Conservation (phyloP, 306 rosid species). For the Ammopiptanthus mongolicus region DNA sequence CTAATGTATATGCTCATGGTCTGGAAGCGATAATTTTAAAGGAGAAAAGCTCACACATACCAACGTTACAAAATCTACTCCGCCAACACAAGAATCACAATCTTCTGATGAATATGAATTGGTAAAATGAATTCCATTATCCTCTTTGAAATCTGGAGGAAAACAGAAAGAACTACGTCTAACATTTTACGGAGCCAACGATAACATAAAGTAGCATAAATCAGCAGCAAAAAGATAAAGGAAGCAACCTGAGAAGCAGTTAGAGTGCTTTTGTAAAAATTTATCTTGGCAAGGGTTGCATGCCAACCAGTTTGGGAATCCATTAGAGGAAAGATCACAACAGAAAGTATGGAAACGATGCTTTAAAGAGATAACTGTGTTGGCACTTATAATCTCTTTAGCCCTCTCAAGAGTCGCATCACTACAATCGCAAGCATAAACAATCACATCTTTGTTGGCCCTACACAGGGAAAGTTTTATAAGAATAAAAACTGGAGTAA, state of each 20-base stretch:
- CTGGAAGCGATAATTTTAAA: constrained; percentile 6
- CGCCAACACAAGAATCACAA: constrained; percentile 57
- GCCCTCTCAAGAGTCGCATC: constrained; percentile 61
- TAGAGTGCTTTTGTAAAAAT: constrained; percentile 16
- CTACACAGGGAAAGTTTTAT: constrained; percentile 26
- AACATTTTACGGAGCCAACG: neutral
- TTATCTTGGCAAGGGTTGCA: constrained; percentile 49
- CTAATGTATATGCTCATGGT: constrained; percentile 1
- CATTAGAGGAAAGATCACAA: constrained; percentile 59
- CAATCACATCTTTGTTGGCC: constrained; percentile 51
- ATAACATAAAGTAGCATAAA: neutral
- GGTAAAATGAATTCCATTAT: constrained; percentile 10
- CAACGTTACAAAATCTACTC: constrained; percentile 82
- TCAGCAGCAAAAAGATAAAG: constrained; percentile 14
- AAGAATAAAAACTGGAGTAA: too few species aligned
- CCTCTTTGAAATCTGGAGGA: constrained; percentile 36
- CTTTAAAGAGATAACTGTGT: constrained; percentile 16
- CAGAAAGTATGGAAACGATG: constrained; percentile 62
- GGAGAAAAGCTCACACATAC: constrained; percentile 49
- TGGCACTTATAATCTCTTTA: constrained; percentile 45
- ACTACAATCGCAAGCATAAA: constrained; percentile 92
- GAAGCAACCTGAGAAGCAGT: constrained; percentile 44
- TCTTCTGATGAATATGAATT: constrained; percentile 26
- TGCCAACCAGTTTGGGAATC: constrained; percentile 71
- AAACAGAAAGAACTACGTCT: constrained; percentile 12